Percentiles rank a stretch among this genome's conserved stretches.
These are phyloP conservation scores for Phytophthora niederhauseri DNA, from an alignment of 352 stramenopile species.

Conservation along the genomic window DNA sequence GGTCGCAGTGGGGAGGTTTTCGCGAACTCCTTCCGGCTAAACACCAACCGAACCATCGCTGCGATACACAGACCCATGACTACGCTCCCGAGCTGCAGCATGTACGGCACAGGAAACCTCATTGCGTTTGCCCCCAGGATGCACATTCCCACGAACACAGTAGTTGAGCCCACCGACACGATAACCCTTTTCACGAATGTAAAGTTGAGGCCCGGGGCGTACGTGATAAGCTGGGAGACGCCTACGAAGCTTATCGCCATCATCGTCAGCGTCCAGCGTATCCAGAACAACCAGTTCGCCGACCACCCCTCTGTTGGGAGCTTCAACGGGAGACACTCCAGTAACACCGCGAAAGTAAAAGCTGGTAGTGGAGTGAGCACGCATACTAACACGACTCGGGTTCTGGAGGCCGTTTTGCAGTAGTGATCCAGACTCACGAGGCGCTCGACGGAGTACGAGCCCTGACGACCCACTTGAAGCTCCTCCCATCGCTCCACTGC, in stretches of 20 bases:
- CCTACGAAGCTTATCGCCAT: conserved; percentile 4
- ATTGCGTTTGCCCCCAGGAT: conserved; percentile 2
- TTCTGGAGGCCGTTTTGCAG: conserved; percentile 19
- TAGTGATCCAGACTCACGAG: conserved; percentile 25
- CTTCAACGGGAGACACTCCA: conserved; percentile 20
- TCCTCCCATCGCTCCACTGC: conserved; percentile 10
- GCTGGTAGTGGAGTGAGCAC: conserved; percentile 19
- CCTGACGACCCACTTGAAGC: conserved; percentile 24
- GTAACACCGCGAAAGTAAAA: background rate
- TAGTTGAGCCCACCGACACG: conserved; percentile 9
- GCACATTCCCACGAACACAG: background rate
- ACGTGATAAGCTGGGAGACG: conserved; percentile 6
- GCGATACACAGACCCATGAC: conserved; percentile 3
- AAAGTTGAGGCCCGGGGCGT: conserved; percentile 18
- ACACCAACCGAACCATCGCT: conserved; percentile 14
- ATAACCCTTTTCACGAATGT: conserved; percentile 10
- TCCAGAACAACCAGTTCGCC: conserved; percentile 28
- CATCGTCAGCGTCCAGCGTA: conserved; percentile 3
- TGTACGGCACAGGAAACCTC: conserved; percentile 23
- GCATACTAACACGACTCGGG: conserved; percentile 17
- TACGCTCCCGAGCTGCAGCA: conserved; percentile 6
- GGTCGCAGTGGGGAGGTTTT: conserved; percentile 4
- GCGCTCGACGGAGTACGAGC: conserved; percentile 19
- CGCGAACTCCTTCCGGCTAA: conserved; percentile 4
- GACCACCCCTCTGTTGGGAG: conserved; percentile 18